Percentiles rank a stretch among this genome's conserved stretches.
Conservation (phyloP, 441 rosid genomes). For the Pelargonium citronellum region DNA sequence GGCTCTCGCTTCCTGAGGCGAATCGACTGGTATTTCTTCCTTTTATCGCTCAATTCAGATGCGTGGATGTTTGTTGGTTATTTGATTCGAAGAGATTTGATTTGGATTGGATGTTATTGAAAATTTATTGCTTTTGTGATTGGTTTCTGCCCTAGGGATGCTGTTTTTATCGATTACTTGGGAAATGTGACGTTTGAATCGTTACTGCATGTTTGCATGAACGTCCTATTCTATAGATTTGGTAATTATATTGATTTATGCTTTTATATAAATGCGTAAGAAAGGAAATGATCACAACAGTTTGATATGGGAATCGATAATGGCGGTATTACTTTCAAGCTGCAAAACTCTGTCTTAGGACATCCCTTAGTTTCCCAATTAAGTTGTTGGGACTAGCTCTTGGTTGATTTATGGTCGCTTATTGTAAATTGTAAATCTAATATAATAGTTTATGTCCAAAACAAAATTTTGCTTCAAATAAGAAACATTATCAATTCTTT, state of each 20-base stretch:
- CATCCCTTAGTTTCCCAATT: not conserved
- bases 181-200: not conserved
- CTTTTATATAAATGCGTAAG: not conserved
- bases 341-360: not conserved
- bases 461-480: not conserved
- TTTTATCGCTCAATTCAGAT: slow-evolving; percentile 1
- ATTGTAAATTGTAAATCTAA: not conserved
- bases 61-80: not conserved
- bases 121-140: not conserved
- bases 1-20: slow-evolving; percentile 93
- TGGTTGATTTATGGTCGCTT: not conserved
- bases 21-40: slow-evolving; percentile 54
- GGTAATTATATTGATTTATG: not conserved
- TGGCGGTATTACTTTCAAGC: too few species aligned
- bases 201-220: not conserved
- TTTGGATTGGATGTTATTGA: not conserved
- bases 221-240: not conserved
- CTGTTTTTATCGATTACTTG: not conserved
- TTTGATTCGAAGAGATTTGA: not conserved
- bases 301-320: not conserved
- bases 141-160: not conserved
- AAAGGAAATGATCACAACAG: not conserved
- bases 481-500: not conserved
- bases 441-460: not conserved
- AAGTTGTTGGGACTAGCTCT: not conserved